A percentile compares a stretch with the other conserved stretches of the same genome.
Evolutionary conservation across 2,329 filamentous ascomycete species (phyloP).

Genomic region (Scortechinia acanthostroma): DNA sequence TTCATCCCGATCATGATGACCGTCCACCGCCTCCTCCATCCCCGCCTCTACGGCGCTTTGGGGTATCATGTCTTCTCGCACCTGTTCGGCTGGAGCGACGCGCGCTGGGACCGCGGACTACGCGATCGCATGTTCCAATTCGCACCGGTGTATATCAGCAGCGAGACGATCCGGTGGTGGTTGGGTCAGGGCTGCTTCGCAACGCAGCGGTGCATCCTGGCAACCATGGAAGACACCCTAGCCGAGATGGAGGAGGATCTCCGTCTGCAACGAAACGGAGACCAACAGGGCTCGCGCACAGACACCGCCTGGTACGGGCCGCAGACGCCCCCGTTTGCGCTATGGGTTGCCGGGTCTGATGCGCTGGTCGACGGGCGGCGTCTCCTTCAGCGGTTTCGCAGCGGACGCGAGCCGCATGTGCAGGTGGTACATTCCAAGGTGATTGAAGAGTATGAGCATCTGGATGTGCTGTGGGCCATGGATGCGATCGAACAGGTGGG

Average conservation of each 20-base stretch:
- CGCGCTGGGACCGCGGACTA: constrained; percentile 74
- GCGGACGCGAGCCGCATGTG: constrained; percentile 74
- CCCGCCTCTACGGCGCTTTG: constrained; percentile 68
- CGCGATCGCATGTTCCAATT: constrained; percentile 85
- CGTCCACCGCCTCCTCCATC: constrained; percentile 63
- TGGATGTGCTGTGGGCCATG: constrained; percentile 93
- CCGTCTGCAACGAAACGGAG: constrained; percentile 9
- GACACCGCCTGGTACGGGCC: constrained; percentile 75
- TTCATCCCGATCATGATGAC: constrained; percentile 93
- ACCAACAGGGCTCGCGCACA: constrained; percentile 30
- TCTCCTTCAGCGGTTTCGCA: constrained; percentile 67
- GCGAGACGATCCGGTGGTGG: constrained; percentile 95
- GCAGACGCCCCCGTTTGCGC: constrained; percentile 71
- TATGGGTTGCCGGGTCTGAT: constrained; percentile 83
- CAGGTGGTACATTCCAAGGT: constrained; percentile 74
- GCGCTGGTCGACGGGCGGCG: constrained; percentile 75
- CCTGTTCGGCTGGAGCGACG: constrained; percentile 81
- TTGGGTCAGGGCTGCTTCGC: constrained; percentile 77
- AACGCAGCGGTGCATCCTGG: constrained; percentile 75
- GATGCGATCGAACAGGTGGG: constrained; percentile 80
- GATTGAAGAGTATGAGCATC: constrained; percentile 82
- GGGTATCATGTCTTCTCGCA: constrained; percentile 87
- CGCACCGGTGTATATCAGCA: constrained; percentile 80
- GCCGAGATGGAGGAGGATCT: constrained; percentile 48
- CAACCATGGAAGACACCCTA: constrained; percentile 68